Percentiles rank a stretch among this genome's conserved stretches.
Evolutionary conservation across 2,329 filamentous ascomycete species (phyloP).

Genomic region (Aaosphaeria arxii): DNA sequence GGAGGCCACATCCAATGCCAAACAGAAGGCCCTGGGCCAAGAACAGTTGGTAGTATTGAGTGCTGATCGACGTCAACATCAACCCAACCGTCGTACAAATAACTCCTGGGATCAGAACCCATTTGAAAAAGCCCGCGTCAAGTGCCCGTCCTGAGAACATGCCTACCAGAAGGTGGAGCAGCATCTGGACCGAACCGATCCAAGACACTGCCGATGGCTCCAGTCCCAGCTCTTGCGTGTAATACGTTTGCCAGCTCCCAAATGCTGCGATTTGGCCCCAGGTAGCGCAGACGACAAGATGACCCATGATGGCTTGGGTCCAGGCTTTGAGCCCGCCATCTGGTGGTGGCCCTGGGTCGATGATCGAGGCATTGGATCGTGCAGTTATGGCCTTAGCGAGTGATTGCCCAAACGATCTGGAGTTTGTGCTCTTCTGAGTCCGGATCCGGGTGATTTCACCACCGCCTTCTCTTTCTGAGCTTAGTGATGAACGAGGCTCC

Average conservation of each 20-base stretch:
- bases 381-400: conserved; percentile 26
- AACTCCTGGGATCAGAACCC: conserved; percentile 42
- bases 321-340: conserved; percentile 38
- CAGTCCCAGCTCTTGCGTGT: conserved; percentile 23
- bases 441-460: background rate
- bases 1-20: conserved; percentile 33
- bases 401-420: background rate
- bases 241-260: conserved; percentile 37
- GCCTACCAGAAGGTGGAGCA: conserved; percentile 50
- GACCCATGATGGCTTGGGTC: conserved; percentile 36
- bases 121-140: conserved; percentile 52
- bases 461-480: background rate
- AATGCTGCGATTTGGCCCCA: conserved; percentile 38
- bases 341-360: conserved; percentile 36
- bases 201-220: conserved; percentile 48
- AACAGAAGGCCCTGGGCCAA: conserved; percentile 34
- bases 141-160: conserved; percentile 52
- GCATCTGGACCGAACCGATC: conserved; percentile 53
- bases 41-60: conserved; percentile 48
- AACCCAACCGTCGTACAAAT: conserved; percentile 46
- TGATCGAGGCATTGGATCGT: conserved; percentile 29
- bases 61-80: conserved; percentile 52
- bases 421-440: background rate
- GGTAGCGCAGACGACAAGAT: conserved; percentile 35
- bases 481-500: background rate